Evolutionary conservation across 345 rosid species (phyloP).

Genomic region (Ricinus communis): DNA sequence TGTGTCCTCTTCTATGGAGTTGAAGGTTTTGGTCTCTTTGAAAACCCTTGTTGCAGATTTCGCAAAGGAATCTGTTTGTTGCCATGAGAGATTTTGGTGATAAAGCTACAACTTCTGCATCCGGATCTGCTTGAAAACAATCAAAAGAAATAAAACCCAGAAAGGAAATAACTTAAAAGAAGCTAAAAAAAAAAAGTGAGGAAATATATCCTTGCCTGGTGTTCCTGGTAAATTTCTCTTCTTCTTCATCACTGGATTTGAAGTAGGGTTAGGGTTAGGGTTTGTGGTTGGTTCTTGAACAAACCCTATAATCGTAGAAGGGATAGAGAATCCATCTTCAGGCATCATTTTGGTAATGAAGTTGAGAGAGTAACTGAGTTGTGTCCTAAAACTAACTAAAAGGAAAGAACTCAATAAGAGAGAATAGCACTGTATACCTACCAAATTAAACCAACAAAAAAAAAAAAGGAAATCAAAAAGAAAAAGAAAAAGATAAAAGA

Average conservation of each 20-base stretch:
- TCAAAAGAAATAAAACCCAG: not conserved
- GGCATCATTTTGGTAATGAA: constrained; percentile 49
- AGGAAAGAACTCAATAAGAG: constrained; percentile 13
- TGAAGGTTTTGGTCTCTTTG: constrained; percentile 59
- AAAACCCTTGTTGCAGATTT: constrained; percentile 57
- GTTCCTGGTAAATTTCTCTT: constrained; percentile 72
- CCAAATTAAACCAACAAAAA: constrained; percentile 36
- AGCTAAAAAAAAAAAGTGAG: not conserved
- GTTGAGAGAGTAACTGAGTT: constrained; percentile 18
- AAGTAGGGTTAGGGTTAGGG: constrained; percentile 31
- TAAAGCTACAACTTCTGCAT: constrained; percentile 52
- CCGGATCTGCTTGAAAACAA: constrained; percentile 38
- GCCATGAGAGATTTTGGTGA: constrained; percentile 56
- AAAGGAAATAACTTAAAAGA: not conserved
- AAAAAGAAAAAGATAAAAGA: not conserved
- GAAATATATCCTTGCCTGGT: constrained; percentile 51
- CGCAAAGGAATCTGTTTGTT: constrained; percentile 49
- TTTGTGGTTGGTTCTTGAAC: constrained; percentile 47
- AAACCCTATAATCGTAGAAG: constrained; percentile 37
- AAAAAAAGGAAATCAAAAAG: not conserved
- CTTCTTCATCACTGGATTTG: constrained; percentile 44
- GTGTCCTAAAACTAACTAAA: constrained; percentile 24
- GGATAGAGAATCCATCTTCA: constrained; percentile 48
- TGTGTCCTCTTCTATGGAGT: constrained; percentile 57
- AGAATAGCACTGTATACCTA: constrained; percentile 18